These are phyloP conservation scores for Irineochytrium annulatum DNA, from an alignment of 192 early-diverging fungal species.

Conservation along the genomic window DNA sequence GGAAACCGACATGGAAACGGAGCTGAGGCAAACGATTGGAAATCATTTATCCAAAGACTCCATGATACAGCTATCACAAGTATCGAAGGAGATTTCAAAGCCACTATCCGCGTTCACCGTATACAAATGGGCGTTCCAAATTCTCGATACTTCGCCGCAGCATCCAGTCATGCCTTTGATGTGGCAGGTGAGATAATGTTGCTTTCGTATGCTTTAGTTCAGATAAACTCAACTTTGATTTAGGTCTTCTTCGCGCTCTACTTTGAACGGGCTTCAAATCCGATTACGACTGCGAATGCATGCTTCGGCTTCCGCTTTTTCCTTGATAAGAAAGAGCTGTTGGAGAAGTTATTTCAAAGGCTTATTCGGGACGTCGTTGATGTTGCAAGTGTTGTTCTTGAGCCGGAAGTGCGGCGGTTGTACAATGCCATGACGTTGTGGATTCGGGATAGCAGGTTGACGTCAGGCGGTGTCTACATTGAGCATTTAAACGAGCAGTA, in stretches of 20 bases:
- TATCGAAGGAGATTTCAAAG: slow-evolving; percentile 15
- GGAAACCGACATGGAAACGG: slow-evolving; percentile 27
- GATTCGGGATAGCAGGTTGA: neutral
- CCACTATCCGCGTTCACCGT: slow-evolving; percentile 24
- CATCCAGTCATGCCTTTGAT: slow-evolving; percentile 25
- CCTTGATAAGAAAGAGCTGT: slow-evolving; percentile 6
- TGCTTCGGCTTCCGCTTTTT: slow-evolving; percentile 33
- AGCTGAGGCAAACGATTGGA: slow-evolving; percentile 21
- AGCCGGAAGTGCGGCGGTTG: too few relatives aligned
- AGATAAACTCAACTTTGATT: neutral
- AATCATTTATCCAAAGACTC: slow-evolving; percentile 11
- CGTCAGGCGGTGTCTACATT: neutral
- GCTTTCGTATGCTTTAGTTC: neutral
- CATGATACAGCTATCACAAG: neutral
- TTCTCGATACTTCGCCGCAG: slow-evolving; percentile 1
- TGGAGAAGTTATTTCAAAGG: slow-evolving; percentile 14
- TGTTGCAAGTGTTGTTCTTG: neutral
- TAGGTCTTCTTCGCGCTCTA: slow-evolving; percentile 34
- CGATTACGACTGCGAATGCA: slow-evolving; percentile 4
- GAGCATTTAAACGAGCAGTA: neutral
- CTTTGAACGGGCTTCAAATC: slow-evolving; percentile 27
- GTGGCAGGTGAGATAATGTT: slow-evolving; percentile 13
- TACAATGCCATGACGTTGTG: slow-evolving; percentile 10
- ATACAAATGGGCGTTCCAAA: slow-evolving; percentile 8
- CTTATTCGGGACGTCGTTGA: neutral